A percentile compares a stretch with the other conserved stretches of the same genome.
These are phyloP conservation scores for Mycena venus DNA, from an alignment of 768 basidiomycete genomes.

Conservation along the genomic window DNA sequence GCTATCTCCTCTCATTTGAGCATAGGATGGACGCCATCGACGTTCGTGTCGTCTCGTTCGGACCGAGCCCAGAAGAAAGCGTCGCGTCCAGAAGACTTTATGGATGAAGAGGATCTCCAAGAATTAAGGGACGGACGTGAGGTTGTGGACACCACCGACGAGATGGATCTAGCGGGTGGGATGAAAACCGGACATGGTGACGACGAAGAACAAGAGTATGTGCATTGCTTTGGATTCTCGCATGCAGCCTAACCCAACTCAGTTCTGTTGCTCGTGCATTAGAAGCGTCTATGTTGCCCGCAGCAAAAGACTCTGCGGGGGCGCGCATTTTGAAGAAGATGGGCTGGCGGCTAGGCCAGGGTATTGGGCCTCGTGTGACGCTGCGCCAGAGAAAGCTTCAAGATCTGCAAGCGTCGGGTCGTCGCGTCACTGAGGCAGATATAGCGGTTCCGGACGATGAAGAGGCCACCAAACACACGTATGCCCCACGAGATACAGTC, in stretches of 20 bases:
- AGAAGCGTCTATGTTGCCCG: constrained; percentile 75
- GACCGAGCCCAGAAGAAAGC: constrained; percentile 77
- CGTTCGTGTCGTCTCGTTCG: constrained; percentile 90
- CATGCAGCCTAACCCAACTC: constrained; percentile 15
- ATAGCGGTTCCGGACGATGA: constrained; percentile 68
- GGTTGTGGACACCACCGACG: constrained; percentile 84
- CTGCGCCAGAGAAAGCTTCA: constrained; percentile 81
- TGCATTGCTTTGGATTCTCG: constrained; percentile 25
- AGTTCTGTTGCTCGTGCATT: constrained; percentile 77
- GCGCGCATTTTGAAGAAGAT: constrained; percentile 92
- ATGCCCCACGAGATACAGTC: constrained; percentile 85
- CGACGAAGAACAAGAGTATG: constrained; percentile 69
- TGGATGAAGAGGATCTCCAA: constrained; percentile 98
- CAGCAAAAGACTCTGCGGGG: constrained; percentile 85
- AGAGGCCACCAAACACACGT: constrained; percentile 89
- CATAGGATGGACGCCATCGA: constrained; percentile 95
- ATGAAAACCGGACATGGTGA: constrained; percentile 58
- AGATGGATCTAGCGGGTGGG: constrained; percentile 77
- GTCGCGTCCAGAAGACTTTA: constrained; percentile 90
- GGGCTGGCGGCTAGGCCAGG: constrained; percentile 95
- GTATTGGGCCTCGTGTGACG: constrained; percentile 91
- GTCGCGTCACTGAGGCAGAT: constrained; percentile 44
- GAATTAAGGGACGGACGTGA: constrained; percentile 81
- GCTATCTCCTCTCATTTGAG: neutral
- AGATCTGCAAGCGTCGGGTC: constrained; percentile 63